phyloP scores from a whole-genome alignment of 768 basidiomycete genomes.

The Trametes coccinea region DNA sequence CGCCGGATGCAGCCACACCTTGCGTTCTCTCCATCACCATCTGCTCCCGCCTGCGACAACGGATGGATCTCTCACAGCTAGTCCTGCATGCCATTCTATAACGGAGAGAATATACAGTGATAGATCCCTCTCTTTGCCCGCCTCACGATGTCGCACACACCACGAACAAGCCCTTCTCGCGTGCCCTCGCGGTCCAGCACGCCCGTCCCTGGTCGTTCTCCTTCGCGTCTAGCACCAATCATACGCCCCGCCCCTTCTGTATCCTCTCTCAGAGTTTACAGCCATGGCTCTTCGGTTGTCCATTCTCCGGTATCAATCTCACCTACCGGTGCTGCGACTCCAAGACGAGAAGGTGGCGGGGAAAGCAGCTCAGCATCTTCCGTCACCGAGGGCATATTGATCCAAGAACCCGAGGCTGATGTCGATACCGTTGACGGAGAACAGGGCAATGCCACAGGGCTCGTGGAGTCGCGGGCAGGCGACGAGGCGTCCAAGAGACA shows the following conservation, averaged over 20 bases:
- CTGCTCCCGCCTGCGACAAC: not conserved
- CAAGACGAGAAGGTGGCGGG: slow-evolving; percentile 9
- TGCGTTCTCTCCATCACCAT: not conserved
- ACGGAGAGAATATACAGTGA: not conserved
- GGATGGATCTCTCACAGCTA: no score
- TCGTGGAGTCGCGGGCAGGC: slow-evolving; percentile 39
- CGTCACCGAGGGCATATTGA: slow-evolving; percentile 63
- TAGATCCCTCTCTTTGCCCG: no score
- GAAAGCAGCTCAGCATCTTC: slow-evolving; percentile 58
- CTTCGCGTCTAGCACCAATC: slow-evolving; percentile 56
- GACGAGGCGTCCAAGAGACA: slow-evolving; percentile 64
- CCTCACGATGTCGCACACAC: slow-evolving; percentile 19
- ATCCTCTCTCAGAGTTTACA: slow-evolving; percentile 57
- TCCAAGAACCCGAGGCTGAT: slow-evolving; percentile 70
- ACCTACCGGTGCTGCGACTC: slow-evolving; percentile 6
- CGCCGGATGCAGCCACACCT: not conserved
- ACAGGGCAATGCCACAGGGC: slow-evolving; percentile 48
- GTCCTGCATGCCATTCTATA: no score
- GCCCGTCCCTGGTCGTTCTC: slow-evolving; percentile 39
- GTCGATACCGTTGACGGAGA: slow-evolving; percentile 56
- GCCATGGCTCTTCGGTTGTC: slow-evolving; percentile 42
- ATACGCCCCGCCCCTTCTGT: slow-evolving; percentile 56
- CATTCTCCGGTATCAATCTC: slow-evolving; percentile 21
- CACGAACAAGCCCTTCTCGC: slow-evolving; percentile 31
- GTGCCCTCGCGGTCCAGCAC: slow-evolving; percentile 40